Percentiles rank a stretch among this genome's conserved stretches.
These are phyloP conservation scores for Amanita jacksonii DNA, from an alignment of 768 basidiomycete species.

Conservation along the genomic window DNA sequence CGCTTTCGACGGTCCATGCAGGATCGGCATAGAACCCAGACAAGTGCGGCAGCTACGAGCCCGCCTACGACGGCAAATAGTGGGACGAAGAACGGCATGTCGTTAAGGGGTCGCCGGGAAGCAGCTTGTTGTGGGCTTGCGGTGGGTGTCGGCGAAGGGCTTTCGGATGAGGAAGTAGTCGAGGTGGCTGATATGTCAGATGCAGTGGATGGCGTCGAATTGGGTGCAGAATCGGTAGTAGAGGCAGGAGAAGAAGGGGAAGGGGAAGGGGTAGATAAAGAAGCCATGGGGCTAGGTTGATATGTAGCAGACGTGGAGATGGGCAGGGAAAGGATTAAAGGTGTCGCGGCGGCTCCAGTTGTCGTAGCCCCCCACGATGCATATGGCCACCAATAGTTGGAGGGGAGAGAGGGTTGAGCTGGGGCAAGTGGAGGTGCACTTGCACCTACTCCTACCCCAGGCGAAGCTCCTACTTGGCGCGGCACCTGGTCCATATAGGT, in stretches of 20 bases:
- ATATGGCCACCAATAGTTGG: slow-evolving; percentile 31
- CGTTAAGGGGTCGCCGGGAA: slow-evolving; percentile 2
- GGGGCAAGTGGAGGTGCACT: slow-evolving; percentile 3
- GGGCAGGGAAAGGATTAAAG: neutral
- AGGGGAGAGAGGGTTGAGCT: slow-evolving; percentile 16
- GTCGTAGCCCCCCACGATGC: slow-evolving; percentile 14
- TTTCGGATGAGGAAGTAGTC: neutral
- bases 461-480: too few species aligned
- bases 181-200: neutral
- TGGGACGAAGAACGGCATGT: slow-evolving; percentile 15
- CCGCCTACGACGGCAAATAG: slow-evolving; percentile 21
- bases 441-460: too few species aligned
- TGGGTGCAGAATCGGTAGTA: neutral
- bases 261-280: too few species aligned
- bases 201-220: neutral
- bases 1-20: slow-evolving; percentile 15
- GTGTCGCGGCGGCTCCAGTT: neutral
- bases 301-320: neutral
- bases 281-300: too few species aligned
- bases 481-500: too few species aligned
- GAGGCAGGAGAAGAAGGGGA: neutral
- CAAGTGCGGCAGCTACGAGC: slow-evolving; percentile 17
- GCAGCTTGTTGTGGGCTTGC: neutral
- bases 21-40: slow-evolving; percentile 29
- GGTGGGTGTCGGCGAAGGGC: neutral